Evolutionary conservation across 148 eudicot genomes (phyloP).

Genomic region (Fagopyrum homotropicum): DNA sequence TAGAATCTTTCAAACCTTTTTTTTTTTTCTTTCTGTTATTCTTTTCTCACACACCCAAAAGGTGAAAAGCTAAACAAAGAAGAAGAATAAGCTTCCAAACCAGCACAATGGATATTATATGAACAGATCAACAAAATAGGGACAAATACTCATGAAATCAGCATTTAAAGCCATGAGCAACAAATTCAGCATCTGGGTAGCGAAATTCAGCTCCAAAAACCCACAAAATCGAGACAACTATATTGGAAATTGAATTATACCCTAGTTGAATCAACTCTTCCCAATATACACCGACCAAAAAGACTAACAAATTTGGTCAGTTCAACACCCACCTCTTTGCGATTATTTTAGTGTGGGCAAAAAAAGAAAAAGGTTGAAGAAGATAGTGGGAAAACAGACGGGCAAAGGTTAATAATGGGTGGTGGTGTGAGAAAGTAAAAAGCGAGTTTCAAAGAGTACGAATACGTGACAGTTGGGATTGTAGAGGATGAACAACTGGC

Average conservation of each 20-base stretch:
- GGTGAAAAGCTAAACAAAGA: not conserved
- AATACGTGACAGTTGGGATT: conserved; percentile 5
- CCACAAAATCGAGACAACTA: not conserved
- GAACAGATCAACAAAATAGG: not conserved
- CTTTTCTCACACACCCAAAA: not conserved
- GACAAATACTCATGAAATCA: not conserved
- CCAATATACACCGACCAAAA: conserved; percentile 7
- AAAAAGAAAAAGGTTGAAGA: not conserved
- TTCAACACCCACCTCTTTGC: not conserved
- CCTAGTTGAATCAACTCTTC: conserved; percentile 5
- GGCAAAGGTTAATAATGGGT: not conserved
- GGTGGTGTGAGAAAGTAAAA: conserved; percentile 4
- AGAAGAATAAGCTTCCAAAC: not conserved
- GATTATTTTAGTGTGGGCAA: not conserved
- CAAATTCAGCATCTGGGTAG: conserved; percentile 3
- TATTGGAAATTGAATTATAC: conserved; percentile 4
- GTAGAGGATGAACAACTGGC: not conserved
- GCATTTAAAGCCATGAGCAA: not conserved
- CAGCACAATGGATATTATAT: not conserved
- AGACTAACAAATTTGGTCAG: conserved; percentile 7
- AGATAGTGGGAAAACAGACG: conserved; percentile 3
- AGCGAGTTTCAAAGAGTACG: not conserved
- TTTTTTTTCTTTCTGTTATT: not conserved
- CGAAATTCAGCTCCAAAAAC: not conserved
- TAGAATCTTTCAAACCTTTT: conserved; percentile 1